phyloP scores from a whole-genome alignment of 257 asterid species.

The Phtheirospermum japonicum region DNA sequence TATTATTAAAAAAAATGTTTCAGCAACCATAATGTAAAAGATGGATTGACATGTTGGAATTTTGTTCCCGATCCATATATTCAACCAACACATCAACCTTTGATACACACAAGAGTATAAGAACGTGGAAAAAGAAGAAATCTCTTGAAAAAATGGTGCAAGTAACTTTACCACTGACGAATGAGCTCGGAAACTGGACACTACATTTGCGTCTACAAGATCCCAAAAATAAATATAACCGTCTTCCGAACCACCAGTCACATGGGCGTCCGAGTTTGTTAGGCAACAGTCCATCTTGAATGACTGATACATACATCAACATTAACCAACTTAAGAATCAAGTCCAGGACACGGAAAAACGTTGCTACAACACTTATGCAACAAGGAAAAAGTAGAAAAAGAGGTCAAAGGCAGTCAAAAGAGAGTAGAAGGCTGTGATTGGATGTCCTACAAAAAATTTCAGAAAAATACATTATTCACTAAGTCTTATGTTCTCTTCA shows the following conservation, averaged over 20 bases:
- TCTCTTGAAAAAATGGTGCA: not conserved
- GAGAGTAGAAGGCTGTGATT: not conserved
- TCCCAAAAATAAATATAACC: constrained; percentile 91
- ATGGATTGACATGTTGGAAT: no score
- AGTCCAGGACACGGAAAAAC: not conserved
- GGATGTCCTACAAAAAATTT: no score
- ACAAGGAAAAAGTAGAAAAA: constrained; percentile 13
- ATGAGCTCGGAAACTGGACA: constrained; percentile 77
- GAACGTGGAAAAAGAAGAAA: not conserved
- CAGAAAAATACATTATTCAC: no score
- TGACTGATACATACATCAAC: constrained; percentile 44
- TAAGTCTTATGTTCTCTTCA: no score
- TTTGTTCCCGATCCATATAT: no score
- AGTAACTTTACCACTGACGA: constrained; percentile 70
- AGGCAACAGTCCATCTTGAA: constrained; percentile 94
- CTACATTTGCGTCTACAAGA: constrained; percentile 81
- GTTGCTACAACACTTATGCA: not conserved
- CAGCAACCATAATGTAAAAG: no score
- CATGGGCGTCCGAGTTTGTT: constrained; percentile 87
- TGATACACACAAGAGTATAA: not conserved
- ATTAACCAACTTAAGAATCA: constrained; percentile 14
- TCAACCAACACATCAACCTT: not conserved
- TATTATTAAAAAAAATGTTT: no score
- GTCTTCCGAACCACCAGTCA: constrained; percentile 93
- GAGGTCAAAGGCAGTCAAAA: not conserved